Base-by-base conservation (phyloP, 352 stramenopile species). In the Saprolegnia diclina region DNA sequence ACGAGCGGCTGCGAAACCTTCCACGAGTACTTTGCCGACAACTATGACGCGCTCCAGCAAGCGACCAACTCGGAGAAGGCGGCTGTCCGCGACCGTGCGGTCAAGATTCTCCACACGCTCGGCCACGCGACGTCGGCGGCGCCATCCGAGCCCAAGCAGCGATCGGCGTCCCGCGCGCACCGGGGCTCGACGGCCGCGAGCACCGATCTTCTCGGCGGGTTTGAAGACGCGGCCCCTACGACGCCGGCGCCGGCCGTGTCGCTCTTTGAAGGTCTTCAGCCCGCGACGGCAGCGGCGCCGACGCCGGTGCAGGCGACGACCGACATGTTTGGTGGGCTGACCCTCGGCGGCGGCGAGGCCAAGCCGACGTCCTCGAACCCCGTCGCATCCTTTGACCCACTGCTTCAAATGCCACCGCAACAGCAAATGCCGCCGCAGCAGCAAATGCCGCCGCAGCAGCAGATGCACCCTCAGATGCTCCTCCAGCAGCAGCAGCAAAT, bases 21-120 rank as follows among this genome's bases (percentile, higher is more conserved):
- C 62, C 78, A 80, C 54, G 87, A 91, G 40, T 95, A 95, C 71
- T 95, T 95, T 56, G 68, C 80, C 16, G 87, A 95, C 62, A 93
- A 91, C 71, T 82, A 71, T 16, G 73, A 77, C 32, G 85, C 92
- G 71, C 40, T 66, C 1, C 82, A 94, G 50, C 57, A 72, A n/a
- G 91, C 83, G 40, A 63, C 77, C 0, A 82, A 82, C 46, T 91
- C 83, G 26, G 86, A 94, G 50, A 94, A 94, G 74, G 76, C 79
- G 19, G 84, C 84, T 10, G 76, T 94, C 32, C 79, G 82, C 10
- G 86, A 94, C 56, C 84, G 86, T 56, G 86, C 86, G 6, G 69
- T 91, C 7, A 92, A 92, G 71, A 79, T 94, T 26, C 46, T 94
- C 64, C 81, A 78, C 57, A 59, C 79, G 6, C 54, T 94, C 9